These are phyloP conservation scores for Pythium pyrilobum DNA, from an alignment of 352 stramenopile species.

Conservation along the genomic window DNA sequence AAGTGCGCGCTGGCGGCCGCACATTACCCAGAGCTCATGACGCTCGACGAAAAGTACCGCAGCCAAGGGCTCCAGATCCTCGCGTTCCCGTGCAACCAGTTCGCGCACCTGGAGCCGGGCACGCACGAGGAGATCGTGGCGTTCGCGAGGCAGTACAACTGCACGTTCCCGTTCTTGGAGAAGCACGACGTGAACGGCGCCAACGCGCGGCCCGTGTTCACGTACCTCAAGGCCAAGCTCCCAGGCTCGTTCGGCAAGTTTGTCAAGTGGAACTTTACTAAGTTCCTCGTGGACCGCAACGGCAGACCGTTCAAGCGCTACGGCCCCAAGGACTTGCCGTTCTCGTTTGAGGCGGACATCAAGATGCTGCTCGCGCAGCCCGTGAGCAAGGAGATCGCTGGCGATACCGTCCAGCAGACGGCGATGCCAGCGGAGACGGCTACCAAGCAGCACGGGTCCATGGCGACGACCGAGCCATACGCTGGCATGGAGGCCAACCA, in stretches of 20 bases:
- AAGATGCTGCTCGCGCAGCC: constrained; percentile 57
- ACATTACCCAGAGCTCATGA: constrained; percentile 70
- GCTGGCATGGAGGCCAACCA: too few relatives aligned
- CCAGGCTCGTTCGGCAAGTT: constrained; percentile 39
- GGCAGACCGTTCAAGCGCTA: constrained; percentile 75
- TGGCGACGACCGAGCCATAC: too few relatives aligned
- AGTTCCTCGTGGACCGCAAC: constrained; percentile 85
- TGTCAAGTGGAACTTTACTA: constrained; percentile 91
- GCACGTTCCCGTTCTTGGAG: constrained; percentile 44
- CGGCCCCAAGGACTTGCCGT: constrained; percentile 55
- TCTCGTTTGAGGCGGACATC: constrained; percentile 79
- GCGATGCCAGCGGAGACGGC: too few relatives aligned
- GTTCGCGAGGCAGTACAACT: constrained; percentile 54
- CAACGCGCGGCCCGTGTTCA: constrained; percentile 66
- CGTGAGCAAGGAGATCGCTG: too few relatives aligned
- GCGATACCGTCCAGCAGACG: too few relatives aligned
- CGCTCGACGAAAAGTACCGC: constrained; percentile 55
- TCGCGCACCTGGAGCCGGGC: constrained; percentile 71
- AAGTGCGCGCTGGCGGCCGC: constrained; percentile 9
- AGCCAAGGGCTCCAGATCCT: constrained; percentile 55
- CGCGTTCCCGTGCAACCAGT: constrained; percentile 87
- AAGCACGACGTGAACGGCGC: constrained; percentile 87
- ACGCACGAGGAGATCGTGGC: constrained; percentile 47
- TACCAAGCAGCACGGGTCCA: too few relatives aligned
- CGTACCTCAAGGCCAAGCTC: constrained; percentile 75